A percentile compares a stretch with the other conserved stretches of the same genome.
Evolutionary conservation across 192 early-diverging fungal genomes (phyloP).

Genomic region (Pilobolus umbonatus): DNA sequence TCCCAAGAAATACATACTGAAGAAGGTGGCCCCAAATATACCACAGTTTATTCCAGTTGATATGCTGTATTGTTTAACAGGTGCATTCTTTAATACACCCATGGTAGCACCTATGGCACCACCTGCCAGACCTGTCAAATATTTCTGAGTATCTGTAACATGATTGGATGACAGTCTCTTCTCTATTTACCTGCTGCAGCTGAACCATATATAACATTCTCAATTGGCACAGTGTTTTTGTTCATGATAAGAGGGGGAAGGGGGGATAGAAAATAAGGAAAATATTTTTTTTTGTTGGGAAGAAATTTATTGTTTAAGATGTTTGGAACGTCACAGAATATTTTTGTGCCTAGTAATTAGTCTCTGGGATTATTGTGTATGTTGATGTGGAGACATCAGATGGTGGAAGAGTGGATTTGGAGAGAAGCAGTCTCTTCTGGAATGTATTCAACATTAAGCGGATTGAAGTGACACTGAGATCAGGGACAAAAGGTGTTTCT

Average conservation of each 20-base stretch:
- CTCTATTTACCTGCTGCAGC: slow-evolving; percentile 1
- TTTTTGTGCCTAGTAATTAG: no score
- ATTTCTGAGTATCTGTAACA: background rate
- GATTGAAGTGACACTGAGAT: no score
- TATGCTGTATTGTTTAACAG: slow-evolving; percentile 38
- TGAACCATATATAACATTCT: background rate
- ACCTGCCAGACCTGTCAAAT: slow-evolving; percentile 36
- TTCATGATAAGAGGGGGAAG: no score
- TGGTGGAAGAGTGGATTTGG: no score
- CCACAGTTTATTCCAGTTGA: slow-evolving; percentile 45
- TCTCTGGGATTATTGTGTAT: no score
- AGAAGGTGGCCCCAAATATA: slow-evolving; percentile 47
- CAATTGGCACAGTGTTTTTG: background rate
- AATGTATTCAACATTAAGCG: no score
- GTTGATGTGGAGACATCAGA: no score
- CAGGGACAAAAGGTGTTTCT: no score
- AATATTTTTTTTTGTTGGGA: no score
- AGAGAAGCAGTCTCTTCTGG: no score
- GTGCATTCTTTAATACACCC: slow-evolving; percentile 40
- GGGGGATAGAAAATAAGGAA: background rate
- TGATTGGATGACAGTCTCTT: background rate
- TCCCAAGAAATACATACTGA: slow-evolving; percentile 32
- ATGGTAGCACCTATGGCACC: slow-evolving; percentile 39
- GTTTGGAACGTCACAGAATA: no score
- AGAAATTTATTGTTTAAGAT: no score